A percentile compares a stretch with the other conserved stretches of the same genome.
Conservation (phyloP, 1,284 basidiomycete species). For the Moesziomyces parantarcticus region DNA sequence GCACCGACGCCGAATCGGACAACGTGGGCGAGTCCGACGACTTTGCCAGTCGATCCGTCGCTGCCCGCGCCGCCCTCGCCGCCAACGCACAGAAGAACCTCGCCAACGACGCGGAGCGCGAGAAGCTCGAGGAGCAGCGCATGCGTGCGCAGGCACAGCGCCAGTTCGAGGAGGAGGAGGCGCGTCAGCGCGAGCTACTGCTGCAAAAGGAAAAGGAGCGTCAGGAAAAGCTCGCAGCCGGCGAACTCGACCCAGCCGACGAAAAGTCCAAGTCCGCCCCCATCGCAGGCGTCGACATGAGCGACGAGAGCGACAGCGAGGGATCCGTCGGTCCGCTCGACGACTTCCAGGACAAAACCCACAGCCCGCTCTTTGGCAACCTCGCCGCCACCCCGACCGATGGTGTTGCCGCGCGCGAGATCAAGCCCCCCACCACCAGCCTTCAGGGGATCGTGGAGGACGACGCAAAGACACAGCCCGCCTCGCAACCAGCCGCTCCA, state of each 20-base stretch:
- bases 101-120: slow-evolving; percentile 41
- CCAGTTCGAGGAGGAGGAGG: slow-evolving; percentile 62
- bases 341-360: slow-evolving; percentile 51
- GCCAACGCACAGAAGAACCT: slow-evolving; percentile 63
- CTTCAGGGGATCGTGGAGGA: slow-evolving; percentile 32
- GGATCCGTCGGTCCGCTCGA: slow-evolving; percentile 43
- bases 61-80: slow-evolving; percentile 63
- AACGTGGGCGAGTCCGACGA: slow-evolving; percentile 49
- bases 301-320: slow-evolving; percentile 65
- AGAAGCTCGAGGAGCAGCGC: slow-evolving; percentile 52
- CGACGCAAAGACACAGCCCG: slow-evolving; percentile 8
- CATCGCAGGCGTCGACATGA: slow-evolving; percentile 63
- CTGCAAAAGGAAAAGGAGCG: slow-evolving; percentile 54
- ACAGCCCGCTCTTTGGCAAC: slow-evolving; percentile 60
- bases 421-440: slow-evolving; percentile 27
- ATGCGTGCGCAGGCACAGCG: slow-evolving; percentile 49
- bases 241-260: slow-evolving; percentile 30
- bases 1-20: slow-evolving; percentile 50
- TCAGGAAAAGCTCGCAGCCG: slow-evolving; percentile 46
- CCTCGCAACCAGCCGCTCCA: neutral
- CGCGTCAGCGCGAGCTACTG: slow-evolving; percentile 51
- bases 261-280: slow-evolving; percentile 54
- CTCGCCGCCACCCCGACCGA: slow-evolving; percentile 31
- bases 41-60: slow-evolving; percentile 48
- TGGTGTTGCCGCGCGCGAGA: slow-evolving; percentile 30